Conservation (phyloP, 768 basidiomycete genomes). For the Trametes sanguinea region DNA sequence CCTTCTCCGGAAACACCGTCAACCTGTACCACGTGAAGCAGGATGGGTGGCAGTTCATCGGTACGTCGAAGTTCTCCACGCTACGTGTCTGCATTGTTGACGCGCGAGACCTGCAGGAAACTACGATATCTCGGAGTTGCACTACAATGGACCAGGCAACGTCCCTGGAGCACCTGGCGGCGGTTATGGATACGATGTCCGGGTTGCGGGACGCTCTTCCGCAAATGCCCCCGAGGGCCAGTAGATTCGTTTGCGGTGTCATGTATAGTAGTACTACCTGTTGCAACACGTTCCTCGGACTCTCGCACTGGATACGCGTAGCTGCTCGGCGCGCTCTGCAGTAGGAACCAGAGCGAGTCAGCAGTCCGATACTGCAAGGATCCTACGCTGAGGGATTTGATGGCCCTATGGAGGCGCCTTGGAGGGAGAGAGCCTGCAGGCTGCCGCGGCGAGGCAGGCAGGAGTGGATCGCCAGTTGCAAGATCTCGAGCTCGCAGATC, state of each 20-base stretch:
- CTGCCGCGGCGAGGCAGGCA: too few species aligned
- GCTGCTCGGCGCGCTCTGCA: background rate
- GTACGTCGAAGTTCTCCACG: slow-evolving; percentile 45
- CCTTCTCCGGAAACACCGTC: slow-evolving; percentile 93
- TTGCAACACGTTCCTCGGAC: slow-evolving; percentile 12
- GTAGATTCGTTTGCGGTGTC: slow-evolving; percentile 22
- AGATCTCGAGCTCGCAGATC: slow-evolving; percentile 1
- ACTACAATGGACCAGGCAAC: slow-evolving; percentile 85
- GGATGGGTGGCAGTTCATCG: slow-evolving; percentile 95
- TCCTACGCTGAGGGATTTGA: too few species aligned
- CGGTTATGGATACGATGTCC: slow-evolving; percentile 82
- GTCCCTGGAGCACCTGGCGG: slow-evolving; percentile 60
- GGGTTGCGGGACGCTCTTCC: slow-evolving; percentile 58
- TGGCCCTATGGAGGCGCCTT: too few species aligned
- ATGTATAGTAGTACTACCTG: slow-evolving; percentile 20
- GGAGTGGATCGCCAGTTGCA: too few species aligned
- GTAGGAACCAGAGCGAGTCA: too few species aligned
- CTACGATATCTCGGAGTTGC: slow-evolving; percentile 87
- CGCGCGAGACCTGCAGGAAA: slow-evolving; percentile 56
- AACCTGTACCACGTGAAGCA: slow-evolving; percentile 96
- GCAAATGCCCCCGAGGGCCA: slow-evolving; percentile 44
- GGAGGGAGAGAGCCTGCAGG: too few species aligned
- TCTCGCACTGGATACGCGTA: background rate
- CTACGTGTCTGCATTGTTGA: background rate
- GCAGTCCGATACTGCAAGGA: too few species aligned